phyloP scores from a whole-genome alignment of 257 asterid genomes.

The Cruciata laevipes region DNA sequence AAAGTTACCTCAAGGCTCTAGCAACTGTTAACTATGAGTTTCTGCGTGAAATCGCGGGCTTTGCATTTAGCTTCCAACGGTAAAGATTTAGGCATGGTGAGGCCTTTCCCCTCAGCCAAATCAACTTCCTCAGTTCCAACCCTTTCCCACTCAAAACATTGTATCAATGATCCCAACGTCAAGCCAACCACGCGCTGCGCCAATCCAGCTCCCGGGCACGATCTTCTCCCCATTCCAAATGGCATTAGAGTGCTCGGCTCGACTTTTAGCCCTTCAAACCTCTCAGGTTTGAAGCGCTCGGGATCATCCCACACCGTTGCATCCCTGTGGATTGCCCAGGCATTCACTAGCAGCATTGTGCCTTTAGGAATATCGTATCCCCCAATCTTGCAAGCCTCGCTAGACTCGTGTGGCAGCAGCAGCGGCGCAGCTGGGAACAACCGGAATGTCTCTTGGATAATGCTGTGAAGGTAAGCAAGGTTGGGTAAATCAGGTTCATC shows the following conservation, averaged over 20 bases:
- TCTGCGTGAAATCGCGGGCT: neutral
- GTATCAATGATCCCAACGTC: neutral
- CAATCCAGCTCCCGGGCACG: neutral
- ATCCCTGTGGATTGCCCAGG: neutral
- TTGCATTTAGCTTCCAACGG: neutral
- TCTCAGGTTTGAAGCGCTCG: neutral
- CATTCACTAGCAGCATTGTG: neutral
- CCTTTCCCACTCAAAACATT: conserved; percentile 3
- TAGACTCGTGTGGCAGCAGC: neutral
- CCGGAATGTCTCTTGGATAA: neutral
- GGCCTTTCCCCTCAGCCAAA: conserved; percentile 1
- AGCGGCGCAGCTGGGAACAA: neutral
- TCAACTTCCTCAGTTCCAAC: conserved; percentile 4
- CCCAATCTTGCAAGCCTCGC: neutral
- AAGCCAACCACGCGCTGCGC: neutral
- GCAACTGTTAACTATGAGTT: neutral
- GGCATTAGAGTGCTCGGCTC: neutral
- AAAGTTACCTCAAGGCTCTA: no score
- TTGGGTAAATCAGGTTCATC: neutral
- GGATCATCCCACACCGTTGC: neutral
- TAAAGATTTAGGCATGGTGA: neutral
- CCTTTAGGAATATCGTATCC: neutral
- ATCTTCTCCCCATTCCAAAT: neutral
- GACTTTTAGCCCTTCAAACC: neutral
- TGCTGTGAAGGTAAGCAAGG: neutral